A percentile compares a stretch with the other conserved stretches of the same genome.
Evolutionary conservation across 352 stramenopile genomes (phyloP).

Genomic region (Phytophthora brassicae): DNA sequence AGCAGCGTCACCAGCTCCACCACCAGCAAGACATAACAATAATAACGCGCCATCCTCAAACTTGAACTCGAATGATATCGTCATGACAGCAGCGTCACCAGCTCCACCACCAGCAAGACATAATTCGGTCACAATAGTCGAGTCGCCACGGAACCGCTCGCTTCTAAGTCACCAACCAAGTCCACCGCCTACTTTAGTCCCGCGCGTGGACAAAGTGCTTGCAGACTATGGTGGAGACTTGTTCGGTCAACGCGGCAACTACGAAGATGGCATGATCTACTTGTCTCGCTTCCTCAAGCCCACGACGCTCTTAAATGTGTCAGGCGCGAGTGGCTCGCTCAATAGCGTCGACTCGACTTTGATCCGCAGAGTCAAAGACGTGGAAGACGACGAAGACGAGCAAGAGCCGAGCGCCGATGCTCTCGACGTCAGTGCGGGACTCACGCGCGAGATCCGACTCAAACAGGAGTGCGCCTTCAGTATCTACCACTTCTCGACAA

Average conservation of each 20-base stretch:
- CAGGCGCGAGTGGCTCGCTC: constrained; percentile 23
- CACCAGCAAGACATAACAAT: constrained; percentile 38
- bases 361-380: constrained; percentile 42
- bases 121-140: constrained; percentile 31
- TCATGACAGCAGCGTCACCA: constrained; percentile 8
- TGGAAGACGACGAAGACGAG: constrained; percentile 57
- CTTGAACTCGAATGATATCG: constrained; percentile 6
- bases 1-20: constrained; percentile 36
- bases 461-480: constrained; percentile 85
- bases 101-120: constrained; percentile 38
- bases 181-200: constrained; percentile 22
- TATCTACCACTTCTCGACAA: constrained; percentile 79
- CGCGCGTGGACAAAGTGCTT: constrained; percentile 55
- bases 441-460: constrained; percentile 61
- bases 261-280: constrained; percentile 89
- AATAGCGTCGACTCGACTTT: constrained; percentile 19
- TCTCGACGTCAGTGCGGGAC: constrained; percentile 35
- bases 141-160: constrained; percentile 61
- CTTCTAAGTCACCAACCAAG: constrained; percentile 32
- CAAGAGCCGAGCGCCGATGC: constrained; percentile 37
- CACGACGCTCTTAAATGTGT: constrained; percentile 28
- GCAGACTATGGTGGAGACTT: constrained; percentile 72
- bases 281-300: constrained; percentile 79
- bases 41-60: constrained; percentile 17
- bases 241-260: constrained; percentile 83